Conservation (phyloP, 306 rosid genomes). For the Carpinus fangiana region DNA sequence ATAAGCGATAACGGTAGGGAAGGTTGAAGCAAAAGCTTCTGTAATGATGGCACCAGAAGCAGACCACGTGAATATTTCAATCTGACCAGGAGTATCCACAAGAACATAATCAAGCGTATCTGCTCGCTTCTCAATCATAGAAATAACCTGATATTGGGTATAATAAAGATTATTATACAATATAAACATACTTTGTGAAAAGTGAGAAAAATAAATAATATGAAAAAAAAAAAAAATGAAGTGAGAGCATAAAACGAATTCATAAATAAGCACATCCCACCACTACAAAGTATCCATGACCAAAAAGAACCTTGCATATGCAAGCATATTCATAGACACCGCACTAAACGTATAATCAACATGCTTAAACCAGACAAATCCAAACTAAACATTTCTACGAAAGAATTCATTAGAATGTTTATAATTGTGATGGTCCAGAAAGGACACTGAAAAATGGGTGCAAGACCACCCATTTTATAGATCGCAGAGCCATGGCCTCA, state of each 20-base stretch:
- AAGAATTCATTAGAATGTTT: neutral
- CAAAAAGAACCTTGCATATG: neutral
- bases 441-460: neutral
- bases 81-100: slow-evolving; percentile 95
- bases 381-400: neutral
- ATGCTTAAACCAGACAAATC: slow-evolving; percentile 3
- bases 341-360: neutral
- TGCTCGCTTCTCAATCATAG: slow-evolving; percentile 79
- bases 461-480: neutral
- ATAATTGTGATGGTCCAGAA: neutral
- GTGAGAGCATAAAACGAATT: neutral
- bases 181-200: slow-evolving; percentile 1
- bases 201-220: slow-evolving; percentile 3
- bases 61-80: slow-evolving; percentile 98
- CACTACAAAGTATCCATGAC: neutral
- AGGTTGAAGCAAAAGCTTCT: slow-evolving; percentile 98
- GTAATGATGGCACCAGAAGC: slow-evolving; percentile 97
- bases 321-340: neutral
- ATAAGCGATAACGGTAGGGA: slow-evolving; percentile 83
- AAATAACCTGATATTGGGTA: slow-evolving; percentile 62
- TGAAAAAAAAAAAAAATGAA: neutral
- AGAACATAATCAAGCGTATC: slow-evolving; percentile 92
- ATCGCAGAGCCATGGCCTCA: neutral
- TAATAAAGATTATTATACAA: slow-evolving; percentile 11
- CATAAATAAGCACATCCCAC: neutral